Conservation (phyloP, 2,329 filamentous ascomycete species). For the Claviceps fusiformis region DNA sequence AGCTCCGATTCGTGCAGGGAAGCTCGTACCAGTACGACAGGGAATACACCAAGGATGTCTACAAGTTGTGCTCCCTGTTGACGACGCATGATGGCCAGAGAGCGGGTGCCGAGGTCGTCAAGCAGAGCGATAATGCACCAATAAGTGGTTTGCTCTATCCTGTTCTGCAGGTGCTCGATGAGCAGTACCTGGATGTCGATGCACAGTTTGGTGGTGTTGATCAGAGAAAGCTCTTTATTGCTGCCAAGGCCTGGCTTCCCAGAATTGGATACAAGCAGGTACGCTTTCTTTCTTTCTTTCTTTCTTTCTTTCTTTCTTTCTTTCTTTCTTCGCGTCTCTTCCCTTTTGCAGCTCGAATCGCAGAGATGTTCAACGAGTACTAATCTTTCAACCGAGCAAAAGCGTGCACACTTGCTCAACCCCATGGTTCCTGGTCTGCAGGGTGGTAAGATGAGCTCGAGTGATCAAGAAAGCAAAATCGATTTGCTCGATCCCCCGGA, state of each 20-base stretch:
- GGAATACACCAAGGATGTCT: constrained; percentile 80
- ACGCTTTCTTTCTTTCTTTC: neutral
- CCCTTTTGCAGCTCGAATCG: neutral
- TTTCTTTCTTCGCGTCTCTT: neutral
- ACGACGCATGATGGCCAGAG: constrained; percentile 76
- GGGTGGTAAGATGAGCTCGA: constrained; percentile 78
- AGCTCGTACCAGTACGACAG: constrained; percentile 64
- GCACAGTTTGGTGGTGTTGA: constrained; percentile 76
- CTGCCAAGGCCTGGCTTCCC: constrained; percentile 73
- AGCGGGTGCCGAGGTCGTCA: constrained; percentile 87
- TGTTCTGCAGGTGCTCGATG: constrained; percentile 71
- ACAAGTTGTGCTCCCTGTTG: constrained; percentile 56
- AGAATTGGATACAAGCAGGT: constrained; percentile 70
- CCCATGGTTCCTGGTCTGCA: constrained; percentile 82
- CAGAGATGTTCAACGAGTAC: too few relatives aligned
- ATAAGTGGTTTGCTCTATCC: constrained; percentile 36
- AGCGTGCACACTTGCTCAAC: constrained; percentile 32
- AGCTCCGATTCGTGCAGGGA: constrained; percentile 72
- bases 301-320: too few relatives aligned
- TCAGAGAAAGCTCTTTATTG: constrained; percentile 78
- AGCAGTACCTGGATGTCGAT: constrained; percentile 78
- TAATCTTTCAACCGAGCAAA: neutral
- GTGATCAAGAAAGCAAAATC: constrained; percentile 70
- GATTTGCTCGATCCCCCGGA: constrained; percentile 77
- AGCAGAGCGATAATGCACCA: constrained; percentile 68